phyloP scores from a whole-genome alignment of 208 protist genomes.

The Tritrichomonas foetus region DNA sequence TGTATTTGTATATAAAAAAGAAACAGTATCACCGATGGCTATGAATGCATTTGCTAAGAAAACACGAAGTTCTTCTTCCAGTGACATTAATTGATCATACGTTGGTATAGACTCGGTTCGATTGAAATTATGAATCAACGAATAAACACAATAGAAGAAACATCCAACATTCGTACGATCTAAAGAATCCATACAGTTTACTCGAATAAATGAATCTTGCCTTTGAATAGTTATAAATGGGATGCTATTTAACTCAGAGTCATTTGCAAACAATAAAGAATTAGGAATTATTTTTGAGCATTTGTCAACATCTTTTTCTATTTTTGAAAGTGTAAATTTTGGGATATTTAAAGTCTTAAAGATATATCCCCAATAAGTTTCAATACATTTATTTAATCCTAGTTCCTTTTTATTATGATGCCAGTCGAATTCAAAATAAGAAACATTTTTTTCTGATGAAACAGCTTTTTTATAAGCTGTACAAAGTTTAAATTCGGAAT shows the following conservation, averaged over 20 bases:
- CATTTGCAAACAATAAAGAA: neutral
- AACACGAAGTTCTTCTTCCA: neutral
- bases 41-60: neutral
- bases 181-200: neutral
- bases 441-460: neutral
- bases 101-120: neutral
- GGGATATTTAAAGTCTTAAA: neutral
- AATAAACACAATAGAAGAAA: neutral
- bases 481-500: neutral
- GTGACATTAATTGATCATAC: neutral
- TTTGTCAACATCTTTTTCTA: neutral
- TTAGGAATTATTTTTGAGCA: neutral
- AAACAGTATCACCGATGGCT: neutral
- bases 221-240: neutral
- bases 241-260: neutral
- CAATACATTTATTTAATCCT: neutral
- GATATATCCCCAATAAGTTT: neutral
- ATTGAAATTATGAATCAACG: too few relatives aligned
- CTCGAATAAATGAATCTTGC: neutral
- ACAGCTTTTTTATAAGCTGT: neutral
- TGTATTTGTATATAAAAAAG: conserved; percentile 6
- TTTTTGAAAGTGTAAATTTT: neutral
- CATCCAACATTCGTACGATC: neutral
- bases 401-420: neutral
- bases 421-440: neutral